Conservation (phyloP, 805 yeast genomes). For the Candida ortonii region DNA sequence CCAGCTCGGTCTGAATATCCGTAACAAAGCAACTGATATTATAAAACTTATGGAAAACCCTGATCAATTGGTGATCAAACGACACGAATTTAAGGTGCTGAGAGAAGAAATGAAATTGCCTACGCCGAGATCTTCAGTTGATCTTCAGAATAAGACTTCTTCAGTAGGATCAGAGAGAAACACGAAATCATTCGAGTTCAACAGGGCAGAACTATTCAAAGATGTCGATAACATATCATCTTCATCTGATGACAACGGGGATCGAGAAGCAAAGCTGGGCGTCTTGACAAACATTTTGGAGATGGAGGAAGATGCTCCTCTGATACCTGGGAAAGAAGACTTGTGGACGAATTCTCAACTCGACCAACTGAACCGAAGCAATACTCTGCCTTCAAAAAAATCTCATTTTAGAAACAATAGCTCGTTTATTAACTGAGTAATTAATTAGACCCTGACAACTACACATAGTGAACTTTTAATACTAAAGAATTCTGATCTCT, state of each 20-base stretch:
- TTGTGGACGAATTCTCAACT: background rate
- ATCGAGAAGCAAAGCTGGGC: constrained; percentile 12
- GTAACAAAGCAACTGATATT: constrained; percentile 37
- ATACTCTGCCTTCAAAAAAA: constrained; percentile 11
- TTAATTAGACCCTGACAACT: too few relatives aligned
- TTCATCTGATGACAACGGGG: constrained; percentile 17
- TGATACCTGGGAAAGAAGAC: constrained; percentile 1
- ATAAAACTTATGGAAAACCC: constrained; percentile 33
- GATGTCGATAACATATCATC: constrained; percentile 14
- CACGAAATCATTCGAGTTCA: constrained; percentile 31
- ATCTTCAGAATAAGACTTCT: constrained; percentile 27
- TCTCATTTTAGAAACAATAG: constrained; percentile 7
- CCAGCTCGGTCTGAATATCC: constrained; percentile 33
- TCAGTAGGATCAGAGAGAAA: constrained; percentile 9
- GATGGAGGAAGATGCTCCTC: constrained; percentile 15
- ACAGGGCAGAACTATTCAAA: constrained; percentile 20
- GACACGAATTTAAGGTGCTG: constrained; percentile 40
- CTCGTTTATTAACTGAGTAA: constrained; percentile 11
- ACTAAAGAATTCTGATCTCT: too few relatives aligned
- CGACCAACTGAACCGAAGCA: constrained; percentile 6
- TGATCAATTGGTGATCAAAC: constrained; percentile 36
- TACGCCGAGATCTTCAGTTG: constrained; percentile 27
- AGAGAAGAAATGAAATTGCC: constrained; percentile 39
- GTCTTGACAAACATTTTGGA: constrained; percentile 20
- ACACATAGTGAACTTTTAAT: too few relatives aligned